These are phyloP conservation scores for Ceratobasidium sp. DNA, from an alignment of 1,284 basidiomycete genomes.

Conservation along the genomic window DNA sequence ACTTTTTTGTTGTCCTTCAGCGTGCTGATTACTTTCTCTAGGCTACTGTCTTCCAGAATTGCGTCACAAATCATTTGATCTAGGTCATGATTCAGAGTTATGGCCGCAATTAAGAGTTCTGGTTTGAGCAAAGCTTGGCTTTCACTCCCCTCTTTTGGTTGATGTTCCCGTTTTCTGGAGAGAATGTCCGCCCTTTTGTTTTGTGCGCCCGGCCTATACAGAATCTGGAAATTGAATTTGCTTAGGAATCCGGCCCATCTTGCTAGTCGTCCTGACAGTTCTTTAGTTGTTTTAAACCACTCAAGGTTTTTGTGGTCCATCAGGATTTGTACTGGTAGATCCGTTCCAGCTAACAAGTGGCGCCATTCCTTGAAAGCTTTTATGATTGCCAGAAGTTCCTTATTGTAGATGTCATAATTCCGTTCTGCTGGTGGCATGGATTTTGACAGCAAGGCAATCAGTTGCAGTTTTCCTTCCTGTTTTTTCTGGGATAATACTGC, in stretches of 20 bases:
- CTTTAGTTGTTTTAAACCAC: constrained; percentile 33
- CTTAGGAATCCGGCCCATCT: background rate
- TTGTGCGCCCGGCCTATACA: no score
- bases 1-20: no score
- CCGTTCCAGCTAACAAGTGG: background rate
- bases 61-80: no score
- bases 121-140: no score
- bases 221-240: no score
- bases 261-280: constrained; percentile 35
- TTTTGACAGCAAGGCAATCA: constrained; percentile 2
- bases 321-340: background rate
- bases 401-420: constrained; percentile 1
- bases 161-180: no score
- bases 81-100: no score
- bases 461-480: constrained; percentile 8
- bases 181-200: no score
- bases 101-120: no score
- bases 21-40: no score
- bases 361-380: background rate
- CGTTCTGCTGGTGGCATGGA: background rate
- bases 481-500: constrained; percentile 23
- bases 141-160: no score
- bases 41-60: no score
- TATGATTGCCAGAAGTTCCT: background rate
- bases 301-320: constrained; percentile 5